A percentile compares a stretch with the other conserved stretches of the same genome.
phyloP scores from a whole-genome alignment of 495 filamentous ascomycete genomes.

The Penicillium psychrofluorescens region DNA sequence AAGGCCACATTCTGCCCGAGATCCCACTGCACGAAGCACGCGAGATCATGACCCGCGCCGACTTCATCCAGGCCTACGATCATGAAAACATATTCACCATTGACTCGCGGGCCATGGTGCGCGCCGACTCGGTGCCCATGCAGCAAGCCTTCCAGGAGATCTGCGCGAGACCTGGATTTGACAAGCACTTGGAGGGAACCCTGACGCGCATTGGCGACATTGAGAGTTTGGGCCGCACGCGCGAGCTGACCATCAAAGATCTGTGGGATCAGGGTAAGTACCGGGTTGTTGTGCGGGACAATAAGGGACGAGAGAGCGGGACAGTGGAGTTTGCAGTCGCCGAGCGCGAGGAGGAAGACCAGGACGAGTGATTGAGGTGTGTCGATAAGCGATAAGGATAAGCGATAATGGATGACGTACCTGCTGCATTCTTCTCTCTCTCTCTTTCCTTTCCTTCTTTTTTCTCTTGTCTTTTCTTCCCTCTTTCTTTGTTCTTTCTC shows the following conservation, averaged over 20 bases:
- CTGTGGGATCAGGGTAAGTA: conserved; percentile 74
- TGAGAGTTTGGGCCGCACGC: conserved; percentile 84
- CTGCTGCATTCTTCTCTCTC: no score
- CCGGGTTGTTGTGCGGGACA: conserved; percentile 51
- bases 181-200: conserved; percentile 73
- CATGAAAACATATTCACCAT: conserved; percentile 95
- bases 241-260: conserved; percentile 86
- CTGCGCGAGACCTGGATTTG: conserved; percentile 64
- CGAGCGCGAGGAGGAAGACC: conserved; percentile 22
- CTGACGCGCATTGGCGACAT: conserved; percentile 80
- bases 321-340: conserved; percentile 39
- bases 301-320: conserved; percentile 39
- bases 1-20: conserved; percentile 72
- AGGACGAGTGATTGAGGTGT: conserved; percentile 15
- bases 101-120: conserved; percentile 76
- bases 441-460: conserved; percentile 7
- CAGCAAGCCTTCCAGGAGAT: conserved; percentile 83
- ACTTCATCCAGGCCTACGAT: conserved; percentile 90
- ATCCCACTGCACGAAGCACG: conserved; percentile 79
- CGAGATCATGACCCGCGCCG: conserved; percentile 88
- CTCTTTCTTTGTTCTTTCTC: neutral
- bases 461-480: conserved; percentile 3
- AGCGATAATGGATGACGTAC: no score
- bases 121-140: conserved; percentile 95
- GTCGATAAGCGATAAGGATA: neutral